These are phyloP conservation scores for Sporothrix pallida DNA, from an alignment of 2,329 filamentous ascomycete species.

Conservation along the genomic window DNA sequence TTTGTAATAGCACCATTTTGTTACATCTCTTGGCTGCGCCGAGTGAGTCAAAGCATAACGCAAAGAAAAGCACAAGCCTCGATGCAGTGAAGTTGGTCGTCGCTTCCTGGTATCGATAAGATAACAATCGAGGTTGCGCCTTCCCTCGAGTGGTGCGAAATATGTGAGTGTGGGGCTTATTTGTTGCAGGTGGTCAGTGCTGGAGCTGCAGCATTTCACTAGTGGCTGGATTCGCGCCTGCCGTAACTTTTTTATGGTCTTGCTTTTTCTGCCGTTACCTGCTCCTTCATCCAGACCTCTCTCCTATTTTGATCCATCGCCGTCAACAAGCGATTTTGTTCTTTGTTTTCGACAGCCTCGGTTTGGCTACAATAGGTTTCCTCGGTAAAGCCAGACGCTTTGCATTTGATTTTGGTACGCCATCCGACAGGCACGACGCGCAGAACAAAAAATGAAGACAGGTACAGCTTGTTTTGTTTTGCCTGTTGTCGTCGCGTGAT, in stretches of 20 bases:
- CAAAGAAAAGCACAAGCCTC: neutral
- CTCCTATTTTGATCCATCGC: neutral
- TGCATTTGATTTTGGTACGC: neutral
- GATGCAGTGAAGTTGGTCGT: conserved; percentile 20
- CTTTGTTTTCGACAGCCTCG: conserved; percentile 7
- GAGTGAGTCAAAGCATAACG: conserved; percentile 18
- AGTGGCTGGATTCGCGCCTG: conserved; percentile 25
- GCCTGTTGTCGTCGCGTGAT: conserved; percentile 20
- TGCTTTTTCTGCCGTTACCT: neutral
- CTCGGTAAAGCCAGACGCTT: neutral
- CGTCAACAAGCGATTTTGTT: neutral
- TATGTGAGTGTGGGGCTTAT: neutral
- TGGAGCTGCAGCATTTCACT: conserved; percentile 19
- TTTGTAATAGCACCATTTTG: neutral
- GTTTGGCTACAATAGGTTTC: neutral
- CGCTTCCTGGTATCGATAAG: neutral
- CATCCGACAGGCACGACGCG: neutral
- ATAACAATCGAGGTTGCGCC: neutral
- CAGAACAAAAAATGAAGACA: conserved; percentile 20
- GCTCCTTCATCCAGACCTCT: neutral
- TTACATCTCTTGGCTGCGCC: neutral
- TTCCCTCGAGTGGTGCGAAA: neutral
- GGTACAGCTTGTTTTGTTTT: neutral
- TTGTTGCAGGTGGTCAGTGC: conserved; percentile 27
- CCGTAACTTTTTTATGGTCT: conserved; percentile 21